A percentile compares a stretch with the other conserved stretches of the same genome.
phyloP scores from a whole-genome alignment of 345 rosid species.

The Citrus maxima region DNA sequence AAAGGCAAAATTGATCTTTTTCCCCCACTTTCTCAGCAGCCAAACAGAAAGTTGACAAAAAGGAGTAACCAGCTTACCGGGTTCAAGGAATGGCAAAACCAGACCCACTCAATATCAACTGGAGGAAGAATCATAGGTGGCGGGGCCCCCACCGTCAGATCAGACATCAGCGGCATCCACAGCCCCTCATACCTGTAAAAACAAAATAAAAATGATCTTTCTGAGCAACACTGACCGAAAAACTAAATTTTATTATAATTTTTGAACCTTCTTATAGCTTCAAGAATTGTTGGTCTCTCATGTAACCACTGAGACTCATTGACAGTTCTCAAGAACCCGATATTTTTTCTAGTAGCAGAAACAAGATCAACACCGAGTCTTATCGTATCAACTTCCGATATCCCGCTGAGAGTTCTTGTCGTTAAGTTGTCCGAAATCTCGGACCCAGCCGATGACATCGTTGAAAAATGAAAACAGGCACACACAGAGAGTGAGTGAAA shows the following conservation, averaged over 20 bases:
- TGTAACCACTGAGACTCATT: conserved; percentile 70
- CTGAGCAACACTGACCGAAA: not conserved
- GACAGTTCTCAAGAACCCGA: conserved; percentile 57
- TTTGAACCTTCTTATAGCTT: conserved; percentile 74
- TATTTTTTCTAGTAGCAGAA: conserved; percentile 58
- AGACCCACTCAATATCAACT: conserved; percentile 91
- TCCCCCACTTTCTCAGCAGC: conserved; percentile 23
- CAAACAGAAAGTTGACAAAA: conserved; percentile 18
- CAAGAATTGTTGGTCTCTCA: conserved; percentile 38
- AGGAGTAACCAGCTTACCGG: conserved; percentile 43
- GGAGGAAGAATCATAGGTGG: conserved; percentile 84
- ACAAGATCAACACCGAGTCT: conserved; percentile 63
- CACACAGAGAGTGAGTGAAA: too few species aligned
- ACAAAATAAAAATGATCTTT: not conserved
- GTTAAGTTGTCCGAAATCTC: conserved; percentile 28
- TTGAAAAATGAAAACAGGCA: not conserved
- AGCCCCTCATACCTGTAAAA: conserved; percentile 73
- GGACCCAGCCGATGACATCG: conserved; percentile 27
- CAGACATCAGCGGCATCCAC: conserved; percentile 94
- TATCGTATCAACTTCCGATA: conserved; percentile 48
- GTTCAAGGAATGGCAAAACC: conserved; percentile 91
- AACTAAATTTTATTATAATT: not conserved
- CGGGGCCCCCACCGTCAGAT: conserved; percentile 55
- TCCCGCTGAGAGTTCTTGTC: conserved; percentile 56
- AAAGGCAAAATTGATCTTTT: not conserved